Conservation (phyloP, 306 rosid species). For the Fagus sylvatica region DNA sequence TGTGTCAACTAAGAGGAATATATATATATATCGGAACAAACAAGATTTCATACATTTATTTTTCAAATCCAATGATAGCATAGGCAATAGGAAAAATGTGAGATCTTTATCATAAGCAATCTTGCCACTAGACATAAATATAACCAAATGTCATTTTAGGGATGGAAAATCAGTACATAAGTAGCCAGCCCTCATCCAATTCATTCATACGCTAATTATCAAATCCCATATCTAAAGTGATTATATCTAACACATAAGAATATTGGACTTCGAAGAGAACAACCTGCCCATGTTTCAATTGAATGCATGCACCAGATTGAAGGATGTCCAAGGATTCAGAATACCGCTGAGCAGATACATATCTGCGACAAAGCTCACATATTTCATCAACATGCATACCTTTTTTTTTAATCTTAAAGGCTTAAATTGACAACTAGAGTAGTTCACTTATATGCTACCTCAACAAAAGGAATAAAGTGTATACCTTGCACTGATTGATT, state of each 20-base stretch:
- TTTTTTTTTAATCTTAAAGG: neutral
- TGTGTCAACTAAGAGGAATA: neutral
- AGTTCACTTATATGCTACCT: neutral
- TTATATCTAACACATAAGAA: constrained; percentile 15
- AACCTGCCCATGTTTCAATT: constrained; percentile 80
- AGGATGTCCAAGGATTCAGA: constrained; percentile 84
- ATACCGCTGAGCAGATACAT: constrained; percentile 67
- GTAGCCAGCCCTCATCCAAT: neutral
- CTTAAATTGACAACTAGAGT: neutral
- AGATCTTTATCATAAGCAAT: neutral
- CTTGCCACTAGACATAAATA: neutral
- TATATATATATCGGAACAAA: neutral
- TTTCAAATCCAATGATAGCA: neutral
- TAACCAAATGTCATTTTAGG: neutral
- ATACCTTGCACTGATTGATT: constrained; percentile 86
- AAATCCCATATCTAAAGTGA: neutral
- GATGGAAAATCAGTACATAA: neutral
- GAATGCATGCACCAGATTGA: constrained; percentile 86
- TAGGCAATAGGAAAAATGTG: neutral
- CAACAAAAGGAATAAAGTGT: neutral
- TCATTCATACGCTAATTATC: neutral
- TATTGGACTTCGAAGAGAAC: constrained; percentile 4
- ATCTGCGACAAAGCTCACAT: constrained; percentile 56
- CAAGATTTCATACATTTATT: neutral
- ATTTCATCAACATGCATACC: constrained; percentile 27